phyloP scores from a whole-genome alignment of 2,329 filamentous ascomycete genomes.

The Cladobotryum protrusum region DNA sequence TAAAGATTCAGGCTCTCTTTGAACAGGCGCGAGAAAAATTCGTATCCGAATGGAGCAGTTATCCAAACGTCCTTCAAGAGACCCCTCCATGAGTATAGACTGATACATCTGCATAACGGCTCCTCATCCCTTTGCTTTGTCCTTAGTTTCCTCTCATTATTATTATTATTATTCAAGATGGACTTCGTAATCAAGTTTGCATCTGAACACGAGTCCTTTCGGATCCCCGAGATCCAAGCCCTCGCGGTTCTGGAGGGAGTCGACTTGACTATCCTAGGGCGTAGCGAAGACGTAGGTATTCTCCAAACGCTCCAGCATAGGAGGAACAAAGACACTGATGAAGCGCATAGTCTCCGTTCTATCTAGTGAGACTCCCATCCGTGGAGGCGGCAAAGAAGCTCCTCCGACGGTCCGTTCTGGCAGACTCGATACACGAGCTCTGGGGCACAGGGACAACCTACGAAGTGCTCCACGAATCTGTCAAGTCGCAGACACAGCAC shows the following conservation, averaged over 20 bases:
- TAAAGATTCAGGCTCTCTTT: too few relatives aligned
- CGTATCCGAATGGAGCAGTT: too few relatives aligned
- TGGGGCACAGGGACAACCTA: constrained; percentile 72
- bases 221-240: constrained; percentile 74
- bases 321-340: neutral
- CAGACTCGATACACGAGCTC: constrained; percentile 78
- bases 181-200: constrained; percentile 86
- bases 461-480: constrained; percentile 58
- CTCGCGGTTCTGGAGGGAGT: constrained; percentile 65
- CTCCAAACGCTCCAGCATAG: constrained; percentile 5
- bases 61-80: too few relatives aligned
- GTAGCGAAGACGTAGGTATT: constrained; percentile 62
- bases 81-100: too few relatives aligned
- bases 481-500: constrained; percentile 52
- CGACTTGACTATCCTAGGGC: constrained; percentile 65
- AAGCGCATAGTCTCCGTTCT: constrained; percentile 69
- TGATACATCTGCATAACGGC: neutral
- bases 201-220: constrained; percentile 87
- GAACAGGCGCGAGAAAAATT: too few relatives aligned
- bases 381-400: constrained; percentile 59
- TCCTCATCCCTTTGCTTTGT: neutral
- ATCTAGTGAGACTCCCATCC: constrained; percentile 64
- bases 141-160: neutral
- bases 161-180: constrained; percentile 28
- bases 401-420: constrained; percentile 71